Percentiles rank a stretch among this genome's conserved stretches.
phyloP scores from a whole-genome alignment of 257 asterid genomes.

The Marsdenia floribunda region DNA sequence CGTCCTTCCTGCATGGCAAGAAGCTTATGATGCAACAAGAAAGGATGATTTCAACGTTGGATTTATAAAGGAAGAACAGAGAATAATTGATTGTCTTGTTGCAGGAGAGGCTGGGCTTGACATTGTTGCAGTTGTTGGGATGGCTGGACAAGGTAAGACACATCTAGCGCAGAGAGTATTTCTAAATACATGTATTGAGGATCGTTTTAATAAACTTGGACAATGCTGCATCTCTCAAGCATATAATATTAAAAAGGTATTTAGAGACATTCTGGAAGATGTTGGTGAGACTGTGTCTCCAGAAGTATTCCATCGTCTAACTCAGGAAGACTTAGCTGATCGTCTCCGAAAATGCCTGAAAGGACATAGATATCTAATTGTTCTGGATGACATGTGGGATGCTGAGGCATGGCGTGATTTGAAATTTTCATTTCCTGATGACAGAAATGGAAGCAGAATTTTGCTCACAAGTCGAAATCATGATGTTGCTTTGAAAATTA shows the following conservation, averaged over 20 bases:
- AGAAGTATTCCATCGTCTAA: too few species aligned
- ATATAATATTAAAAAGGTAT: not conserved
- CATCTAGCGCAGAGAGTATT: not conserved
- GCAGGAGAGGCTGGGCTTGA: too few species aligned
- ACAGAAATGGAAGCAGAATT: not conserved
- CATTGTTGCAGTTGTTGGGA: not conserved
- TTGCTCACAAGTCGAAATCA: not conserved
- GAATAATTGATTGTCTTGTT: too few species aligned
- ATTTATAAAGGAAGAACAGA: too few species aligned
- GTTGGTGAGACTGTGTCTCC: not conserved
- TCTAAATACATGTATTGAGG: not conserved
- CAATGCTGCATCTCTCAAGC: slow-evolving; percentile 12
- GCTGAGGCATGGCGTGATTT: not conserved
- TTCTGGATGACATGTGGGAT: slow-evolving; percentile 20
- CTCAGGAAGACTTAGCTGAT: not conserved
- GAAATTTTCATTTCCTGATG: not conserved
- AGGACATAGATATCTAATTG: slow-evolving; percentile 1
- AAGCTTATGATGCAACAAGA: not conserved
- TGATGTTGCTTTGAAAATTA: too few species aligned
- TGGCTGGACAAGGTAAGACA: not conserved
- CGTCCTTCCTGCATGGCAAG: too few species aligned
- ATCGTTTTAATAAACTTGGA: slow-evolving; percentile 1
- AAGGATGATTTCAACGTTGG: too few species aligned
- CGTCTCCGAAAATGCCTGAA: too few species aligned
- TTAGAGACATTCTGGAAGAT: not conserved